Base-by-base conservation (phyloP, 192 early-diverging fungal genomes). In the Coemansia sp. region DNA sequence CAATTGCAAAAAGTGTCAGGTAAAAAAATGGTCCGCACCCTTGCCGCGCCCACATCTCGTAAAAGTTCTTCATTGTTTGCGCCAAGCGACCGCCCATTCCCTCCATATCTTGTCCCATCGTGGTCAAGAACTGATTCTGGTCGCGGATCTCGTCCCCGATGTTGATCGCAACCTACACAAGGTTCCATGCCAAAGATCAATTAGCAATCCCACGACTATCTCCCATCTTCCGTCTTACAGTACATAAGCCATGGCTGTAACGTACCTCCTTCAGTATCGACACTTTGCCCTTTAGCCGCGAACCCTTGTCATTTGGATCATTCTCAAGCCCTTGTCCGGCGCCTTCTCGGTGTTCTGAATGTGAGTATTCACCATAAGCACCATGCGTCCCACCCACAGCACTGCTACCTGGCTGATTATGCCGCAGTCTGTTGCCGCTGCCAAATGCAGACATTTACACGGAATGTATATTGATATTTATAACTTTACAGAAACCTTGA, bases 81-180 rank as follows among this genome's bases (percentile, higher is more conserved):
- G 51, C 52, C 63, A 82, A 51, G 12, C 71, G 75, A 7, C 58
- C 66, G 65, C 71, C 72, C 75, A 77, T 67, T 23, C 68, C 59
- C 59, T 77, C 71, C 68, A 82, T 77, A 46, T 77, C 75, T 39
- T 73, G 39, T 39, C 68, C 71, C 74, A 82, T 71, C 15, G 65
- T 68, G 3, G 49, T 59, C 26, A 82, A 56, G 58, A 82, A 82
- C 64, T 67, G 61, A 60, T 82, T 82, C 52, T 77, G 75, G 55
- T 77, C 80, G 40, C 71, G 71, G 43, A 82, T 82, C 60, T 82
- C 75, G 56, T 82, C 80, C 33, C 80, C 80, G 21, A 82, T 77
- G 57, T 59, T 82, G 34, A 82, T 77, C 56, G 71, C 76, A n/a
- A 82, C 68, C 59, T 57, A 57, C 55, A 34, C 48, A n/a, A n/a